Percentiles rank a stretch among this genome's conserved stretches.
Evolutionary conservation across 2,329 filamentous ascomycete genomes (phyloP).

Genomic region (Penicillium sp.): DNA sequence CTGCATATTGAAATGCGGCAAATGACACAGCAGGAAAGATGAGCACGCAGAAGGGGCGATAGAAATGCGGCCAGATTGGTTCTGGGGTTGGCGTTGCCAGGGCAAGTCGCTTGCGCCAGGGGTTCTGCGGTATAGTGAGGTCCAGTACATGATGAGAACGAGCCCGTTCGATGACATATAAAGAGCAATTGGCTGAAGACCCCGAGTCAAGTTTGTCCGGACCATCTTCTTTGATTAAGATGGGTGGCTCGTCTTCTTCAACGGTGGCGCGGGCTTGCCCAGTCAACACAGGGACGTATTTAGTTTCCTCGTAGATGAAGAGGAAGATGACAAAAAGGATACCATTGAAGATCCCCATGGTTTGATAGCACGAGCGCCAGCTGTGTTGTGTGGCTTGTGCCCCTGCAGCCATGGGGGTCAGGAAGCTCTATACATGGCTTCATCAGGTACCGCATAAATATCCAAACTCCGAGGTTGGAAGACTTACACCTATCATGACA

Average conservation of each 20-base stretch:
- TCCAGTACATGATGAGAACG: slow-evolving; percentile 25
- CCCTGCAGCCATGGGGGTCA: slow-evolving; percentile 36
- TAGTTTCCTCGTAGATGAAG: slow-evolving; percentile 40
- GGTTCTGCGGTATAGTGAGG: slow-evolving; percentile 23
- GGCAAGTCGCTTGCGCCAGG: slow-evolving; percentile 27
- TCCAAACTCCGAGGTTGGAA: slow-evolving; percentile 16
- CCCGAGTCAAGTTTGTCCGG: slow-evolving; percentile 5
- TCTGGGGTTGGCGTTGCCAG: slow-evolving; percentile 25
- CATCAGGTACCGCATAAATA: neutral
- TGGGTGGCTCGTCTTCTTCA: slow-evolving; percentile 6
- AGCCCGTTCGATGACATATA: slow-evolving; percentile 1
- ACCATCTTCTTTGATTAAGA: neutral
- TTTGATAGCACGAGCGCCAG: slow-evolving; percentile 38
- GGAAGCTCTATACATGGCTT: slow-evolving; percentile 22
- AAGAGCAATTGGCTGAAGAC: slow-evolving; percentile 7
- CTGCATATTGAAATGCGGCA: slow-evolving; percentile 41
- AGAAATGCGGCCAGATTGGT: slow-evolving; percentile 31
- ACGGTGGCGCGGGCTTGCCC: neutral
- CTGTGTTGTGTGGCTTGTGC: slow-evolving; percentile 32
- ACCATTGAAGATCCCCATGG: slow-evolving; percentile 33
- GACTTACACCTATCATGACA: slow-evolving; percentile 36
- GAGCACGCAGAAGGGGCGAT: slow-evolving; percentile 32
- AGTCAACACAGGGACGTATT: slow-evolving; percentile 24
- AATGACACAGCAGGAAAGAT: slow-evolving; percentile 43
- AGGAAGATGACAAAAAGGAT: slow-evolving; percentile 30